Percentiles rank a stretch among this genome's conserved stretches.
Evolutionary conservation across 805 yeast genomes (phyloP).

Genomic region (Hanseniaspora valbyensis): DNA sequence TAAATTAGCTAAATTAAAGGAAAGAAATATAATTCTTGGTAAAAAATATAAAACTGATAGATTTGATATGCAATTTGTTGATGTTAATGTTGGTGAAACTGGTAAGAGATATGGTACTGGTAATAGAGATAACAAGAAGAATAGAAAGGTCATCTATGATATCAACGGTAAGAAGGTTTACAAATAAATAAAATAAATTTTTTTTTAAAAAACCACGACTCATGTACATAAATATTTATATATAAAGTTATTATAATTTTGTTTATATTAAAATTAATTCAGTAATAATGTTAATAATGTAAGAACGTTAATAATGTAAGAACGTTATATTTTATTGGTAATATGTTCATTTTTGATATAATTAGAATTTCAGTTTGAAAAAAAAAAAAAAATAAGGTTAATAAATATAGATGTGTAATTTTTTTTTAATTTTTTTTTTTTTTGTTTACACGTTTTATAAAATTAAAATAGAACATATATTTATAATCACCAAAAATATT

Average conservation of each 20-base stretch:
- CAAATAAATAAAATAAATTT: conserved; percentile 17
- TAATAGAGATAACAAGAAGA: conserved; percentile 76
- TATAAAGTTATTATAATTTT: background rate
- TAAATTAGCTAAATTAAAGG: conserved; percentile 18
- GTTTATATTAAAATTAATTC: too few species aligned
- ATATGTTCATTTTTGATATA: too few species aligned
- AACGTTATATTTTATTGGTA: too few species aligned
- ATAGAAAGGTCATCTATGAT: conserved; percentile 64
- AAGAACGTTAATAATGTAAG: too few species aligned
- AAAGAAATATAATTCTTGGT: conserved; percentile 40
- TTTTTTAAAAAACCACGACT: background rate
- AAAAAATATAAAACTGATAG: conserved; percentile 58
- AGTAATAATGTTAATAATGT: too few species aligned
- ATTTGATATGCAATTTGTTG: conserved; percentile 59
- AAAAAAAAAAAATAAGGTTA: too few species aligned
- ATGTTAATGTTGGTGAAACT: conserved; percentile 69
- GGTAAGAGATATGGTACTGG: conserved; percentile 90
- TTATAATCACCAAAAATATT: too few species aligned
- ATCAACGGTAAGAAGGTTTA: conserved; percentile 48
- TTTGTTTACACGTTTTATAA: too few species aligned
- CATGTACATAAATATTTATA: background rate
- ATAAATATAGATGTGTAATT: too few species aligned
- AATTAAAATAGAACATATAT: too few species aligned
- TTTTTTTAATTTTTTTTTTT: too few species aligned
- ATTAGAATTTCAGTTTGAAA: too few species aligned